These are phyloP conservation scores for Xylaria nigripes DNA, from an alignment of 495 filamentous ascomycete genomes.

Conservation along the genomic window DNA sequence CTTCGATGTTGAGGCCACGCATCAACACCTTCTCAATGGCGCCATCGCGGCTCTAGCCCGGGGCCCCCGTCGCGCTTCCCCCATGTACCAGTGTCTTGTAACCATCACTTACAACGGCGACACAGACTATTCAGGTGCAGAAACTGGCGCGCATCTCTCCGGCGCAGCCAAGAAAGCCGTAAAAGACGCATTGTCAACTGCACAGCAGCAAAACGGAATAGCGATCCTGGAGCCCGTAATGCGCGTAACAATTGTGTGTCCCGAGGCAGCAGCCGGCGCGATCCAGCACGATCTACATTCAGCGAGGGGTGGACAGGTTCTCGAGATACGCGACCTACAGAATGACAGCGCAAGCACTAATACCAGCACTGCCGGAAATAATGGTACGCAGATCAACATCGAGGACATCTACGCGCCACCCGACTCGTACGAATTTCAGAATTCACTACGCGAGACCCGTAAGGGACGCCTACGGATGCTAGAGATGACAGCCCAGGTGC, in stretches of 20 bases:
- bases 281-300: conserved; percentile 89
- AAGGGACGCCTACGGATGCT: conserved; percentile 36
- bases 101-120: conserved; percentile 57
- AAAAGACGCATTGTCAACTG: conserved; percentile 52
- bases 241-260: conserved; percentile 72
- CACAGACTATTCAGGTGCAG: conserved; percentile 56
- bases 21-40: conserved; percentile 65
- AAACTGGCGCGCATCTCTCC: conserved; percentile 66
- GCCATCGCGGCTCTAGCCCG: conserved; percentile 76
- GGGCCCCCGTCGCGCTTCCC: conserved; percentile 68
- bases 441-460: conserved; percentile 33
- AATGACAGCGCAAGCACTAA: conserved; percentile 5
- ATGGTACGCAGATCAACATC: conserved; percentile 46
- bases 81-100: conserved; percentile 63
- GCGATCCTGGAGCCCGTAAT: conserved; percentile 88
- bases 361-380: background rate
- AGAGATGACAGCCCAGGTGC: conserved; percentile 71
- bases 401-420: conserved; percentile 71
- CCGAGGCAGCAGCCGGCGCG: conserved; percentile 69
- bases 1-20: conserved; percentile 48
- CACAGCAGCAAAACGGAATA: conserved; percentile 38
- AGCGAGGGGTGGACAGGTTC: conserved; percentile 72
- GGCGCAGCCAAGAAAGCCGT: conserved; percentile 69
- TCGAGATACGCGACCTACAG: conserved; percentile 65
- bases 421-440: conserved; percentile 66